Conservation (phyloP, 345 rosid species). For the Limnanthes douglasii region DNA sequence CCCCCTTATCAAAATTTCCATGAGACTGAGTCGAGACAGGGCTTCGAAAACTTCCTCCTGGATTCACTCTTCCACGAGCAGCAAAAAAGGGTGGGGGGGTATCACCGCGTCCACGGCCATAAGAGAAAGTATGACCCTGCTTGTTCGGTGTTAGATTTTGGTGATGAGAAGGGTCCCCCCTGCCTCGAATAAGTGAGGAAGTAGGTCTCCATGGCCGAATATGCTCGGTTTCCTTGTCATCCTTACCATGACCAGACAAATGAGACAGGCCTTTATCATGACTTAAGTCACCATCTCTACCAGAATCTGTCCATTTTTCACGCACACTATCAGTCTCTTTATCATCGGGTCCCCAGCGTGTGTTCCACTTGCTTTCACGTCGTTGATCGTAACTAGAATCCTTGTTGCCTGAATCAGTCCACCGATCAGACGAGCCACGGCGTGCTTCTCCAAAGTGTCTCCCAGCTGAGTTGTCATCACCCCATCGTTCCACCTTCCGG, state of each 20-base stretch:
- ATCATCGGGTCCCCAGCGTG: conserved; percentile 92
- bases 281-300: conserved; percentile 50
- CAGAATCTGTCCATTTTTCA: conserved; percentile 45
- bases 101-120: conserved; percentile 66
- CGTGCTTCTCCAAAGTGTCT: conserved; percentile 58
- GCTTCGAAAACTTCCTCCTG: conserved; percentile 34
- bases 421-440: conserved; percentile 59
- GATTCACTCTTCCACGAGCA: conserved; percentile 48
- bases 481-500: conserved; percentile 61
- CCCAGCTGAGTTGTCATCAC: conserved; percentile 48
- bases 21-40: conserved; percentile 25
- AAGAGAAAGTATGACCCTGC: conserved; percentile 39
- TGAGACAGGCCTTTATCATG: conserved; percentile 43
- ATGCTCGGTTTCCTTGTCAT: conserved; percentile 50
- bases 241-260: conserved; percentile 39
- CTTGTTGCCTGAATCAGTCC: conserved; percentile 68
- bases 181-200: conserved; percentile 51
- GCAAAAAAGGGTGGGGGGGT: conserved; percentile 30
- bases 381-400: conserved; percentile 64
- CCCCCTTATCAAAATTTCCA: conserved; percentile 31
- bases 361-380: conserved; percentile 96
- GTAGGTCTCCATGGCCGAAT: conserved; percentile 72
- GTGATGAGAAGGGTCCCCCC: conserved; percentile 57
- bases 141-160: conserved; percentile 43
- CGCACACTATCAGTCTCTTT: conserved; percentile 41